Evolutionary conservation across 352 stramenopile genomes (phyloP), one percentile per base, ranked within the genome.

Genomic region (Phytophthora fragariae): DNA sequence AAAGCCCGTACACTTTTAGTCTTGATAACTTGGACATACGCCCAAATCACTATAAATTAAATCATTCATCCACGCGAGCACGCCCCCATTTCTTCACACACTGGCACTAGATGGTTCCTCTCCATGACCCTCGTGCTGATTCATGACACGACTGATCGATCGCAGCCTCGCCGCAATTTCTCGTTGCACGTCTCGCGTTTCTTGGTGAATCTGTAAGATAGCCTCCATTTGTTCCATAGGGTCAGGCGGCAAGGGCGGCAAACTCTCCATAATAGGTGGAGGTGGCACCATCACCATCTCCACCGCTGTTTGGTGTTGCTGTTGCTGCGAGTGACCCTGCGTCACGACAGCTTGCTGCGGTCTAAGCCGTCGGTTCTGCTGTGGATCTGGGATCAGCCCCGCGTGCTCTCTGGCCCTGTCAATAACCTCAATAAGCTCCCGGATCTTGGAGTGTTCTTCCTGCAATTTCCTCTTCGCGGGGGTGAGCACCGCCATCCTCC

Each of bases 41-140:
- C 24, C 49, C 47, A 27, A 73, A 33, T 5, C 59, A 53, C 27
- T 50, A 70, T 70, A 76, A 79, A 54, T 67, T 69, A 80, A 72
- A 58, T 31, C 10, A 52, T 66, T 29, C 27, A 37, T 54, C n/a
- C 39, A 58, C 29, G 27, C 14, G 2, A 65, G 8, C 33, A 68
- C 58, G 11, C 41, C 47, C 46, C 27, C 6, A 52, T 31, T 5
- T 12, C 19, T 62, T 88, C 70, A 93, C 6, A 92, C 86, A 41
- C 86, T 93, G 17, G 80, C 86, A 69, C 86, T 93, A 3, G 84
- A 83, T 44, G 84, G 84, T 44, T 92, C 84, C 35, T 81, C 74
- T 59, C 59, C 72, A 75, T 84, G 52, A 31, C 61, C 57, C 66
- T 88, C 83, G 57, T 88, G 77, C 15, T 84, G 70, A 19, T 61